Evolutionary conservation across 768 basidiomycete genomes (phyloP).

Genomic region (Boletus rex-veris): DNA sequence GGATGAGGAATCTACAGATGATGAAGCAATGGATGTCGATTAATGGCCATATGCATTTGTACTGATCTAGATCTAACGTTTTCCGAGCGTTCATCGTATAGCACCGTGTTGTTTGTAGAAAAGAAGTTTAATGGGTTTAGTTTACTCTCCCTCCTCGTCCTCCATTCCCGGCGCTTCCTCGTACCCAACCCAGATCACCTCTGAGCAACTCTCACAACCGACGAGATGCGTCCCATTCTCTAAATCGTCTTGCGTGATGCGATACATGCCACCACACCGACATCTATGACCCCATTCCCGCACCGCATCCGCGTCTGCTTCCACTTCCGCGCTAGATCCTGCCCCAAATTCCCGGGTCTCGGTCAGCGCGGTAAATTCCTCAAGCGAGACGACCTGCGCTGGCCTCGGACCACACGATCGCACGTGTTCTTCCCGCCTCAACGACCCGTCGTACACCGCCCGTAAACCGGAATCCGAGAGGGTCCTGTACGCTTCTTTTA

Average conservation of each 20-base stretch:
- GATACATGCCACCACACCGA: conserved; percentile 71
- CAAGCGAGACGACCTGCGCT: conserved; percentile 74
- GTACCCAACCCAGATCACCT: conserved; percentile 84
- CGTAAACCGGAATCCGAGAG: conserved; percentile 53
- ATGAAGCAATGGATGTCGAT: conserved; percentile 33
- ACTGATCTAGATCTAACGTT: no score
- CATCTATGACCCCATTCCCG: conserved; percentile 56
- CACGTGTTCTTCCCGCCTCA: conserved; percentile 4
- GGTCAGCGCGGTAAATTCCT: conserved; percentile 47
- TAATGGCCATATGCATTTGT: conserved; percentile 1
- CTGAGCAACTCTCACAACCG: conserved; percentile 73
- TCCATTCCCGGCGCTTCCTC: conserved; percentile 42
- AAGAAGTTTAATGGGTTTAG: not conserved
- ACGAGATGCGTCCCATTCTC: conserved; percentile 71
- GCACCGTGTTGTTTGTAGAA: no score
- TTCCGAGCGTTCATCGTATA: no score
- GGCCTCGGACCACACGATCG: conserved; percentile 51
- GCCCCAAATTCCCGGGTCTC: not conserved
- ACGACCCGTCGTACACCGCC: conserved; percentile 44
- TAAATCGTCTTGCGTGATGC: conserved; percentile 54
- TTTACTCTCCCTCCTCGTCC: conserved; percentile 14
- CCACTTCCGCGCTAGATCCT: conserved; percentile 20
- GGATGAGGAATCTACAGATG: conserved; percentile 30
- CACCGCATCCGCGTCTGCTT: conserved; percentile 21
- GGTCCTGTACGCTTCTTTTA: conserved; percentile 66